Evolutionary conservation across 164 flowering plant genomes (phyloP).

Genomic region (Piper betle): DNA sequence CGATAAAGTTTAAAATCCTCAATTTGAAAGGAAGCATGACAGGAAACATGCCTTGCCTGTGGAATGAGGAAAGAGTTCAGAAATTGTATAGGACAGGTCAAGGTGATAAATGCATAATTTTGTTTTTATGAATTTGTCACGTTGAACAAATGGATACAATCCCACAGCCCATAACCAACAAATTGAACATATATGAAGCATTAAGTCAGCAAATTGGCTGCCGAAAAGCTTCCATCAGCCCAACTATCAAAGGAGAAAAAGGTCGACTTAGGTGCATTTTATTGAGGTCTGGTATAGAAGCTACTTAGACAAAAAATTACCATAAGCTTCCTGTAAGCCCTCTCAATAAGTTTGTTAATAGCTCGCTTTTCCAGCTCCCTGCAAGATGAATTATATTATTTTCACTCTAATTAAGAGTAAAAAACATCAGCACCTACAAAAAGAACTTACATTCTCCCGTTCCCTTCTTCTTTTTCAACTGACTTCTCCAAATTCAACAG

Average conservation of each 20-base stretch:
- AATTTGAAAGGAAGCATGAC: too few species aligned
- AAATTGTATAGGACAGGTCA: too few species aligned
- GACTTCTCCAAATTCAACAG: constrained; percentile 33
- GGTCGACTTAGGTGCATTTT: not conserved
- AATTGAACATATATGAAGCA: not conserved
- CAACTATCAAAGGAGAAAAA: not conserved
- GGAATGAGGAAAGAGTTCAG: too few species aligned
- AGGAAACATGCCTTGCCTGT: too few species aligned
- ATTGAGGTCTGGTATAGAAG: not conserved
- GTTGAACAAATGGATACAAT: too few species aligned
- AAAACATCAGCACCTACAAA: constrained; percentile 3
- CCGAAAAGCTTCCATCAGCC: not conserved
- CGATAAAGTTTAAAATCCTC: too few species aligned
- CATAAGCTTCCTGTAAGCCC: constrained; percentile 63
- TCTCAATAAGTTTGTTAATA: constrained; percentile 59
- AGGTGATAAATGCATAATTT: too few species aligned
- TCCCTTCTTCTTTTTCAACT: constrained; percentile 25
- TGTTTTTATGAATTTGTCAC: too few species aligned
- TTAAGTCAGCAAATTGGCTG: not conserved
- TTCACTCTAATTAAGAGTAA: not conserved
- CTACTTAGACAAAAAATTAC: constrained; percentile 18
- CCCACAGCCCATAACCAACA: too few species aligned
- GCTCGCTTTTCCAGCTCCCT: constrained; percentile 70
- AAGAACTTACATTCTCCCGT: constrained; percentile 32
- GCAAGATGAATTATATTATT: constrained; percentile 15